Evolutionary conservation across 768 basidiomycete genomes (phyloP).

Genomic region (Agaricus bisporus): DNA sequence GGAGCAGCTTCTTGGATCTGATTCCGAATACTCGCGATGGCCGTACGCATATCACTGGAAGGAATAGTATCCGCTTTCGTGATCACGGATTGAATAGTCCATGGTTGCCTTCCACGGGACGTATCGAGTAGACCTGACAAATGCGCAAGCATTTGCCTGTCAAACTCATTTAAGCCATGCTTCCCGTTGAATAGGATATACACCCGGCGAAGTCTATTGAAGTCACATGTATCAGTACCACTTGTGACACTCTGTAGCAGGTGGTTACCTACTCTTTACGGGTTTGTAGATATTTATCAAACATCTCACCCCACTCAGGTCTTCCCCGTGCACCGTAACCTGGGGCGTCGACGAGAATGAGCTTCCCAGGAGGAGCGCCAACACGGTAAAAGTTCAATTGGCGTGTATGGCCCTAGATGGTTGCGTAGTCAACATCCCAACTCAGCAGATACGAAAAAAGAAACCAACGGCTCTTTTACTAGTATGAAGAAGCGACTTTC

Average conservation of each 20-base stretch:
- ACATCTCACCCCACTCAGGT: conserved; percentile 68
- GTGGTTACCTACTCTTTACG: conserved; percentile 48
- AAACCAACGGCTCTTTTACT: conserved; percentile 66
- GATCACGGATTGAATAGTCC: conserved; percentile 66
- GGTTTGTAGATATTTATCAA: conserved; percentile 55
- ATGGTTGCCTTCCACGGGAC: conserved; percentile 31
- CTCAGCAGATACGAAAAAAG: background rate
- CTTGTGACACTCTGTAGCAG: background rate
- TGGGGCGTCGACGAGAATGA: conserved; percentile 73
- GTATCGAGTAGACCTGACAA: conserved; percentile 37
- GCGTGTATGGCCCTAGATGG: conserved; percentile 63
- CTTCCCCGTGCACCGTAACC: conserved; percentile 75
- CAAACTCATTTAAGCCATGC: conserved; percentile 52
- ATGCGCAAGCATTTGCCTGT: conserved; percentile 55
- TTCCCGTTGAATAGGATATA: conserved; percentile 68
- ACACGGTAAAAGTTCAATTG: conserved; percentile 68
- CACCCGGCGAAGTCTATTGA: conserved; percentile 54
- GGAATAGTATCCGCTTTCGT: conserved; percentile 62
- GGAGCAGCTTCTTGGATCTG: conserved; percentile 52
- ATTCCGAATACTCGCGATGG: conserved; percentile 36
- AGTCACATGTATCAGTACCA: conserved; percentile 1
- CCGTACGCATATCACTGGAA: conserved; percentile 22
- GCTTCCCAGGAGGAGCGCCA: conserved; percentile 49
- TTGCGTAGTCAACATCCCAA: background rate
- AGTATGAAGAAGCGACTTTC: conserved; percentile 49